Evolutionary conservation across 768 basidiomycete genomes (phyloP), one percentile per base, ranked within the genome.

Genomic region (Boletus speciosus): DNA sequence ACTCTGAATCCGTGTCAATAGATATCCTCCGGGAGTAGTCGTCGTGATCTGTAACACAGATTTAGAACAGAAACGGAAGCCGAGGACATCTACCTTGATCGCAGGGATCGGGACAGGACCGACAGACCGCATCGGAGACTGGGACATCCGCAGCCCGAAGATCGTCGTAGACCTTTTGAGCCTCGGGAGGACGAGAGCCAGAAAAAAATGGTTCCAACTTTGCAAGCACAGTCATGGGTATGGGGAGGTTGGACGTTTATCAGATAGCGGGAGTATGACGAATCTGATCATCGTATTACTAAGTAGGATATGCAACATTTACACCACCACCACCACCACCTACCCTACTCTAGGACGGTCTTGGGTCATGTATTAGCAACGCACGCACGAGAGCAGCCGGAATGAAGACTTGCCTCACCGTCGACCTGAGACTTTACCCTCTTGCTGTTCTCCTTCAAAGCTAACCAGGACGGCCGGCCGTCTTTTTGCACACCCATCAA

Each of bases 101-200:
- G 63, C 90, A 93, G 40, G 88, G 88, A 65, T 88, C 80, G 16
- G 84, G 77, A 66, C 93, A 95, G 27, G 77, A 78, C 51, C 84
- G 78, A 73, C 92, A 94, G 64, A 84, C 82, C 1, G 78, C 83
- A 10, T 75, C 70, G 5, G 85, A 79, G 34, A 90, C 76, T 7
- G 92, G 90, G 29, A 93, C 78, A 34, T 75, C 69, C 3, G 77
- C 80, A 8, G 77, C 76, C 49, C 77, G 74, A 49, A 95, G 79
- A 44, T 81, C 74, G 8, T 76, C 70, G 34, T 75, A 73, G 16
- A 82, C 71, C 35, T 71, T 65, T 54, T 77, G 73, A 43, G 71
- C 58, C 46, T 74, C 73, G 51, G 73, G 40, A 35, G 63, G 60
- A 41, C 57, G 64, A 21, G 56, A 35, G 11, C 46, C 49, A 3